Evolutionary conservation across 2,329 filamentous ascomycete species (phyloP).

Genomic region (Westerdykella sp.): DNA sequence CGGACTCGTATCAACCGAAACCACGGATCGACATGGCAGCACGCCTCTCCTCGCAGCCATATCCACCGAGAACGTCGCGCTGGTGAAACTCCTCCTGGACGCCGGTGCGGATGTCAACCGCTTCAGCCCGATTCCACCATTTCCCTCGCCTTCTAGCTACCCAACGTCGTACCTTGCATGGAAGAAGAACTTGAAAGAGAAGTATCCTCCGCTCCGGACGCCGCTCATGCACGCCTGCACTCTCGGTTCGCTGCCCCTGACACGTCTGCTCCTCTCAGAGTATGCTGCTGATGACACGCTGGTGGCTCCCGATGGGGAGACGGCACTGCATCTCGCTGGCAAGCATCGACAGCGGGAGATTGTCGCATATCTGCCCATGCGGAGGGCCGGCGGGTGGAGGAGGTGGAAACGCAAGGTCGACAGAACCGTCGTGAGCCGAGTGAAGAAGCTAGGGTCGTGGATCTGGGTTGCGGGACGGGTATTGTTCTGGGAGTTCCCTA

Average conservation of each 20-base stretch:
- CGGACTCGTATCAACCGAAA: constrained; percentile 9
- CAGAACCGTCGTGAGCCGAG: constrained; percentile 6
- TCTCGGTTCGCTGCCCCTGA: constrained; percentile 38
- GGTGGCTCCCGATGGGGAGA: constrained; percentile 43
- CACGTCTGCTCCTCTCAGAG: constrained; percentile 39
- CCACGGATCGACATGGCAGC: constrained; percentile 5
- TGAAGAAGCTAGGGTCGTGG: constrained; percentile 2
- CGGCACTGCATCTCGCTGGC: constrained; percentile 44
- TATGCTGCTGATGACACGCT: constrained; percentile 41
- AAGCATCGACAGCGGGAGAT: constrained; percentile 39
- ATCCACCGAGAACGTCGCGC: constrained; percentile 8
- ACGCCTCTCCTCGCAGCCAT: constrained; percentile 16
- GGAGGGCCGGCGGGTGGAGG: constrained; percentile 21
- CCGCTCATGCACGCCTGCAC: constrained; percentile 43
- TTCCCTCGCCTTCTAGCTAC: background rate
- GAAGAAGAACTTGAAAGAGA: background rate
- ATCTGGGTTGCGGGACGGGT: constrained; percentile 7
- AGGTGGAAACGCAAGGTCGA: constrained; percentile 14
- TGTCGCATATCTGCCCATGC: constrained; percentile 39
- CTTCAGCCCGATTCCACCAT: constrained; percentile 3
- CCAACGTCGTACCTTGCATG: background rate
- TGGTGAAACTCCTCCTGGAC: constrained; percentile 10
- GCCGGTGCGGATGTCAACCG: constrained; percentile 11
- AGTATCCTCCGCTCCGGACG: constrained; percentile 28
- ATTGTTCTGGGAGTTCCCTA: constrained; percentile 10